A percentile compares a stretch with the other conserved stretches of the same genome.
These are phyloP conservation scores for Herpetomonas muscarum DNA, from an alignment of 208 protist species.

Conservation along the genomic window DNA sequence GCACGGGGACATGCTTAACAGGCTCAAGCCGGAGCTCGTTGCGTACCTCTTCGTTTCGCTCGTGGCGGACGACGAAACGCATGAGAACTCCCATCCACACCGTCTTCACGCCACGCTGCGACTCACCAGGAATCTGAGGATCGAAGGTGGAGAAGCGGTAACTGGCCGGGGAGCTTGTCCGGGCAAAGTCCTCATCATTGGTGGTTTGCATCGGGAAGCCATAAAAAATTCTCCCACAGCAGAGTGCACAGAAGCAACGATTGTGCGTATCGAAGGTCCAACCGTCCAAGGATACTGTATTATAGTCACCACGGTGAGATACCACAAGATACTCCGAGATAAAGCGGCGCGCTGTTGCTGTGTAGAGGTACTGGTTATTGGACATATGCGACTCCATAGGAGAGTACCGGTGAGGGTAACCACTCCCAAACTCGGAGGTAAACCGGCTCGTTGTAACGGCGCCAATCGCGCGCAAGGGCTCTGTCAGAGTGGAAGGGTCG, in stretches of 20 bases:
- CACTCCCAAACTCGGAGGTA: not conserved
- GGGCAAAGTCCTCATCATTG: not conserved
- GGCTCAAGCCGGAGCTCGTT: constrained; percentile 25
- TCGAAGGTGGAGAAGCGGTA: not conserved
- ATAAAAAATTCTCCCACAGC: not conserved
- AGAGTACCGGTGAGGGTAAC: not conserved
- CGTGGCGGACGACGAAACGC: constrained; percentile 41
- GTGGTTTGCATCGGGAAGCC: not conserved
- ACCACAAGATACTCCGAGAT: too few species aligned
- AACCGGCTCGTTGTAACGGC: constrained; percentile 10
- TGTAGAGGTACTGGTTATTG: not conserved
- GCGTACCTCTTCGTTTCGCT: constrained; percentile 25
- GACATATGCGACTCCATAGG: not conserved
- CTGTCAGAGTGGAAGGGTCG: constrained; percentile 21
- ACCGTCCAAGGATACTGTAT: not conserved
- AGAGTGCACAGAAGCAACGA: not conserved
- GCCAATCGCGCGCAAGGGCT: constrained; percentile 23
- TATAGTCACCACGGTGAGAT: not conserved
- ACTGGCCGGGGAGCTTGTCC: not conserved
- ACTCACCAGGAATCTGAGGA: not conserved
- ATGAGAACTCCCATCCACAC: constrained; percentile 16
- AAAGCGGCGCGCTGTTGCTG: not conserved
- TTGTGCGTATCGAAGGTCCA: not conserved
- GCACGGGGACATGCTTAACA: constrained; percentile 11
- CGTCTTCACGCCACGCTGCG: constrained; percentile 12